phyloP scores from a whole-genome alignment of 164 flowering plant genomes.

The Sedum album region DNA sequence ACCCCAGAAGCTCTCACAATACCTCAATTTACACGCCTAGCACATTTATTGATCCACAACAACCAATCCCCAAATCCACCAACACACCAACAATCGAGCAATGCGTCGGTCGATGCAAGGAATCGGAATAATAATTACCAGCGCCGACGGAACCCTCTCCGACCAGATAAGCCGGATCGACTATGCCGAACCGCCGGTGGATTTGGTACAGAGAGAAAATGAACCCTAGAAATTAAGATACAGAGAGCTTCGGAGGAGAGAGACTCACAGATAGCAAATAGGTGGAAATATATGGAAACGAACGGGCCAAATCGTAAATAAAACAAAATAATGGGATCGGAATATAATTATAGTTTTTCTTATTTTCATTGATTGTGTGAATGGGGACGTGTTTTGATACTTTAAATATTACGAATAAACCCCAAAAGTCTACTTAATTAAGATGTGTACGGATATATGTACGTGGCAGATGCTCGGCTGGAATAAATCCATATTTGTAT shows the following conservation, averaged over 20 bases:
- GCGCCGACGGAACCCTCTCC: background rate
- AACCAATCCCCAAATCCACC: background rate
- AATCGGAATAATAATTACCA: background rate
- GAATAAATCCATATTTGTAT: too few species aligned
- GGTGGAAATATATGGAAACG: background rate
- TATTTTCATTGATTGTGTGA: too few species aligned
- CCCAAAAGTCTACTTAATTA: background rate
- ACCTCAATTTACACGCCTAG: background rate
- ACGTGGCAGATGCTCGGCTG: background rate
- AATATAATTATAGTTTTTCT: too few species aligned
- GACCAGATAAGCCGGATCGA: background rate
- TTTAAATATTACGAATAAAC: background rate
- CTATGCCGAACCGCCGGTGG: background rate
- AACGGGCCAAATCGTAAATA: background rate
- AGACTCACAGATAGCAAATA: background rate
- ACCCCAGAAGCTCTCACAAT: background rate
- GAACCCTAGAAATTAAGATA: constrained; percentile 4
- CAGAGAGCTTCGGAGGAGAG: too few species aligned
- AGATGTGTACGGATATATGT: background rate
- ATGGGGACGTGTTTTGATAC: background rate
- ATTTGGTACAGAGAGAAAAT: background rate
- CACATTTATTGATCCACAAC: background rate
- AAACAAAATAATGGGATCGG: background rate
- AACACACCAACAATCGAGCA: background rate
- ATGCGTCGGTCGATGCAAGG: background rate